Evolutionary conservation across 148 eudicot species (phyloP).

Genomic region (Dysphania ambrosioides): DNA sequence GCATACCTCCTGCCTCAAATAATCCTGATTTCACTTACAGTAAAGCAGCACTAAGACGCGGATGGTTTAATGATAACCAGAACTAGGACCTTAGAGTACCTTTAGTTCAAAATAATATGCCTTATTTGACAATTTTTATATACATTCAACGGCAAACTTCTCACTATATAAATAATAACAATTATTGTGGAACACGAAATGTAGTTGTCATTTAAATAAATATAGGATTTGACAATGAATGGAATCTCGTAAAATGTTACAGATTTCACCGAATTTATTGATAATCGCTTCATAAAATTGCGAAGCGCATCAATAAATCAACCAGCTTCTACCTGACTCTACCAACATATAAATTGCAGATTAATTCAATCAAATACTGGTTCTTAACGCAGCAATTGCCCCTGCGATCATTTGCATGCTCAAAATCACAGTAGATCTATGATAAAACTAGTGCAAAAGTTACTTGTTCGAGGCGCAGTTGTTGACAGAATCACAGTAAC

Average conservation of each 20-base stretch:
- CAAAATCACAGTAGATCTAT: background rate
- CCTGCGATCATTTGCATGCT: background rate
- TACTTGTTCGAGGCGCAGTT: conserved; percentile 35
- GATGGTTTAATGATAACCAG: background rate
- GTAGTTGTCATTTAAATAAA: too few species aligned
- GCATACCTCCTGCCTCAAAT: background rate
- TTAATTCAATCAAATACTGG: background rate
- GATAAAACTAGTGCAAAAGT: background rate
- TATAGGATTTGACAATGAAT: too few species aligned
- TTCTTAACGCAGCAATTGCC: too few species aligned
- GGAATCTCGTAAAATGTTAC: background rate
- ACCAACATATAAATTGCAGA: background rate
- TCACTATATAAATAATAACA: too few species aligned
- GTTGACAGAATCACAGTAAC: conserved; percentile 74
- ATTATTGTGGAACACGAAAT: too few species aligned
- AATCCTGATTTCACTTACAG: background rate
- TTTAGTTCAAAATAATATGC: background rate
- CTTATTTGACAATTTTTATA: background rate
- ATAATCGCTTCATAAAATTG: background rate
- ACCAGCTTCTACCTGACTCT: background rate
- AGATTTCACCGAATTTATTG: background rate
- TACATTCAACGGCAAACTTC: background rate
- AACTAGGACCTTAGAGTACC: too few species aligned
- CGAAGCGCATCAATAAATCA: background rate
- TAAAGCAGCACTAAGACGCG: background rate